phyloP scores from a whole-genome alignment of 2,329 filamentous ascomycete species.

The Xylariales sp. region DNA sequence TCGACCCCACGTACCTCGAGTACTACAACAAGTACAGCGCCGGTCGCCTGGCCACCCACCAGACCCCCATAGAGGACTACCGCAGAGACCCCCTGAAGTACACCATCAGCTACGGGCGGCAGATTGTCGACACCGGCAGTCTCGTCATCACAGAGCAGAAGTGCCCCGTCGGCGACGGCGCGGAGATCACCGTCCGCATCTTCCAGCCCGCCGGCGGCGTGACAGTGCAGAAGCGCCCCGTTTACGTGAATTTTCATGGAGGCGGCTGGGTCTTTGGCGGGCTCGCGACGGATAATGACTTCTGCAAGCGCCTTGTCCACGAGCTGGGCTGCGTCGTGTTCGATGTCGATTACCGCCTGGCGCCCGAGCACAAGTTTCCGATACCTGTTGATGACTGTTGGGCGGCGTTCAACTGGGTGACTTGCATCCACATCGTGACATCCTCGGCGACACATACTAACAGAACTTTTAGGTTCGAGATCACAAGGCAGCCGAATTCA shows the following conservation, averaged over 20 bases:
- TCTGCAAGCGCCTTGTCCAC: conserved; percentile 49
- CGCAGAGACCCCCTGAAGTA: conserved; percentile 3
- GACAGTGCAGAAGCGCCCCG: conserved; percentile 31
- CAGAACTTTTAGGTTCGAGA: not conserved
- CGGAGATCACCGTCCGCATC: conserved; percentile 1
- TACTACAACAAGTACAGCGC: conserved; percentile 3
- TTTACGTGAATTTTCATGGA: conserved; percentile 63
- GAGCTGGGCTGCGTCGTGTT: conserved; percentile 54
- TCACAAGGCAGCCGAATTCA: conserved; percentile 2
- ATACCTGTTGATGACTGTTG: conserved; percentile 62
- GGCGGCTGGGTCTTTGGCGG: conserved; percentile 63
- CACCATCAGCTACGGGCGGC: conserved; percentile 2
- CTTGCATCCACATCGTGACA: not conserved
- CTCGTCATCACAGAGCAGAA: conserved; percentile 3
- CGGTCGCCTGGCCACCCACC: conserved; percentile 1
- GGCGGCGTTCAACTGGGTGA: conserved; percentile 54
- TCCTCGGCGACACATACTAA: not conserved
- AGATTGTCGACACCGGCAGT: conserved; percentile 3
- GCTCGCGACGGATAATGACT: conserved; percentile 59
- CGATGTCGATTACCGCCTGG: conserved; percentile 64
- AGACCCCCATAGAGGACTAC: conserved; percentile 1
- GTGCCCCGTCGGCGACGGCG: conserved; percentile 1
- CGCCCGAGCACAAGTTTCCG: conserved; percentile 61
- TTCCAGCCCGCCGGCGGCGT: not conserved
- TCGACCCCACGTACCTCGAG: conserved; percentile 1